Base-by-base conservation (phyloP, 2,329 filamentous ascomycete genomes). In the Elsinoe perseae region DNA sequence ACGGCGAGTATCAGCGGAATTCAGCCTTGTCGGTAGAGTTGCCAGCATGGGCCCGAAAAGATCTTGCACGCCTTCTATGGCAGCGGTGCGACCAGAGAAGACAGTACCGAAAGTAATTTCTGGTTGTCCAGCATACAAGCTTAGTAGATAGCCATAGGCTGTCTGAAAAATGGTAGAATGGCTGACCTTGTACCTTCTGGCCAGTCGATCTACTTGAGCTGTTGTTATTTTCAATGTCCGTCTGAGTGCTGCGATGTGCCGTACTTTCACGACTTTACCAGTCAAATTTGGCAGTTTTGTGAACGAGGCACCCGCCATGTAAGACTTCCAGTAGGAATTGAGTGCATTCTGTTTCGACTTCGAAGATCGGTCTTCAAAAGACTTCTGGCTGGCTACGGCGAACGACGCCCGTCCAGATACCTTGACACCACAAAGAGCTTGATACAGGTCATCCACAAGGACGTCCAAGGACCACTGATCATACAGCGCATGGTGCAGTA, bases 381-480 rank as follows among this genome's bases (percentile, higher is more conserved):
- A 23, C 6, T 28, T n/a, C 3, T 34, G 30, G 0, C 80, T 72
- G n/a, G 95, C 70, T 0, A 77, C 65, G 0, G 75, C 71, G 62
- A 88, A 95, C 23, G 82, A 76, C 0, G 82, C 80, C 25, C 84
- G 75, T 1, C 62, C 40, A 0, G 59, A 61, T 12, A 65, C 34
- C 1, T 62, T n/a, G 2, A 64, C 55, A 6, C 66, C 67, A 16
- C 61, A 57, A 65, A 86, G 64, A 1, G 86, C 61, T 0, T 64
- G 64, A 3, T 79, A 75, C 3, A 95, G 71, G 66, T 95, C 89
- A 23, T 78, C 72, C 0, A 95, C 70, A 27, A 92, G 74, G 53
- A 95, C 86, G 65, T 70, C 69, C 9, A 90, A 79, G 0, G 89
- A 91, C 91, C 91, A 96, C n/a, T 90, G 91, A 68, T 96, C 91